Conservation (phyloP, 2,329 filamentous ascomycete genomes). For the Colletotrichum sp. region DNA sequence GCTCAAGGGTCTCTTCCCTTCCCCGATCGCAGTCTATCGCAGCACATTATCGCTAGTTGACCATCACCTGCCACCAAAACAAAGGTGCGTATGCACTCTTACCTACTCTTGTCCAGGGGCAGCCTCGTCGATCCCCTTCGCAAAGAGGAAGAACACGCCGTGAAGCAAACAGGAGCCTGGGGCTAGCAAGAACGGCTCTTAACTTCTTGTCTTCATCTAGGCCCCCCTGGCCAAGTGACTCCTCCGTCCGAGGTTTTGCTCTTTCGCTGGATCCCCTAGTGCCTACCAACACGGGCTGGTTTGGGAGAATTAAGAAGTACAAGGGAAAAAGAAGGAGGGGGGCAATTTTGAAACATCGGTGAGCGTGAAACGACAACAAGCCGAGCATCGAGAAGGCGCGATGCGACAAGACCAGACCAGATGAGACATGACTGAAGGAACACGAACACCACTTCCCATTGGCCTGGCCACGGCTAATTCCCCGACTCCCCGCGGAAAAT, state of each 20-base stretch:
- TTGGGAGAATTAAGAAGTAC: not conserved
- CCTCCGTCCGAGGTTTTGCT: not conserved
- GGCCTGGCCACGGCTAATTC: not conserved
- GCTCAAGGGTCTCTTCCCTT: not conserved
- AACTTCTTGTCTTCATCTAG: not conserved
- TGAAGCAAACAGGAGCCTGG: not conserved
- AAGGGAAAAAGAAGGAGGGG: not conserved
- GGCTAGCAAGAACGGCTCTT: not conserved
- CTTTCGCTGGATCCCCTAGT: not conserved
- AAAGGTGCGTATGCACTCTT: not conserved
- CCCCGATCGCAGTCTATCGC: not conserved
- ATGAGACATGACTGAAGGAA: not conserved
- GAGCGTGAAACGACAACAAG: slow-evolving; percentile 9
- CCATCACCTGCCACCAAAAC: not conserved
- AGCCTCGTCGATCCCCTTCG: not conserved
- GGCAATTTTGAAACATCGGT: not conserved
- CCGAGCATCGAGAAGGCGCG: not conserved
- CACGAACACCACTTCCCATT: not conserved
- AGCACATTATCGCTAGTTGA: not conserved
- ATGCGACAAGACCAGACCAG: not conserved
- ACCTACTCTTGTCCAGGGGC: not conserved
- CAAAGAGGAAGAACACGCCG: not conserved
- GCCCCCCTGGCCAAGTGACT: too few species aligned
- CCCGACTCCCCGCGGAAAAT: not conserved
- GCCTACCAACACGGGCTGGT: not conserved